A percentile compares a stretch with the other conserved stretches of the same genome.
phyloP scores from a whole-genome alignment of 2,329 filamentous ascomycete species.

The Sclerotinia subarctica region DNA sequence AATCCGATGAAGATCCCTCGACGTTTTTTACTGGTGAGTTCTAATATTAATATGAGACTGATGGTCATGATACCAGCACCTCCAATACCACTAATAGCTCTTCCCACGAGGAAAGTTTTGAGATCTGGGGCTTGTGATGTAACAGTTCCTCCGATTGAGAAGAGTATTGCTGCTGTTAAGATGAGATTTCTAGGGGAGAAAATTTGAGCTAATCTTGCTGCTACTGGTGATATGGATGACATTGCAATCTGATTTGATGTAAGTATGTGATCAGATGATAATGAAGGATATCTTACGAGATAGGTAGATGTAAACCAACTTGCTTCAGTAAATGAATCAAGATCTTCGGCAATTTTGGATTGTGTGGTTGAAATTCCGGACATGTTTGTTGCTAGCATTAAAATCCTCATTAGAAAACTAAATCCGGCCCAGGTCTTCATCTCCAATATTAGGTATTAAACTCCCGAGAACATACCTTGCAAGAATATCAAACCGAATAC shows the following conservation, averaged over 20 bases:
- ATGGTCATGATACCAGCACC: slow-evolving; percentile 71
- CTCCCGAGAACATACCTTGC: slow-evolving; percentile 46
- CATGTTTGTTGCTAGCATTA: slow-evolving; percentile 56
- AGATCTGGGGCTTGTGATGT: slow-evolving; percentile 60
- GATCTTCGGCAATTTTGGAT: slow-evolving; percentile 69
- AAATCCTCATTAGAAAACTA: slow-evolving; percentile 2
- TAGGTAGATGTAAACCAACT: slow-evolving; percentile 83
- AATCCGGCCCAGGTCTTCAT: slow-evolving; percentile 1
- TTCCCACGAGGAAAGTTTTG: slow-evolving; percentile 62
- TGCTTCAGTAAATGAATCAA: slow-evolving; percentile 68
- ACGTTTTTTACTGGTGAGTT: slow-evolving; percentile 63
- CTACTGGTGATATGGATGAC: slow-evolving; percentile 62
- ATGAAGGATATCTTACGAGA: slow-evolving; percentile 45
- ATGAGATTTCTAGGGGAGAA: slow-evolving; percentile 68
- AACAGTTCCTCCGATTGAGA: slow-evolving; percentile 62
- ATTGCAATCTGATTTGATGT: slow-evolving; percentile 46
- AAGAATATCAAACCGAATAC: slow-evolving; percentile 58
- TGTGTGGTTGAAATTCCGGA: slow-evolving; percentile 80
- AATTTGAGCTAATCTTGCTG: slow-evolving; percentile 69
- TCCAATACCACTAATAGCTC: slow-evolving; percentile 65
- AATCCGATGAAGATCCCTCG: slow-evolving; percentile 72
- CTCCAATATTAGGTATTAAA: background rate
- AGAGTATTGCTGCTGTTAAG: slow-evolving; percentile 55
- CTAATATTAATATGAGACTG: slow-evolving; percentile 71
- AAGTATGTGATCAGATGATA: slow-evolving; percentile 5